phyloP scores from a whole-genome alignment of 495 filamentous ascomycete species.

The Bryoglossum gracile region DNA sequence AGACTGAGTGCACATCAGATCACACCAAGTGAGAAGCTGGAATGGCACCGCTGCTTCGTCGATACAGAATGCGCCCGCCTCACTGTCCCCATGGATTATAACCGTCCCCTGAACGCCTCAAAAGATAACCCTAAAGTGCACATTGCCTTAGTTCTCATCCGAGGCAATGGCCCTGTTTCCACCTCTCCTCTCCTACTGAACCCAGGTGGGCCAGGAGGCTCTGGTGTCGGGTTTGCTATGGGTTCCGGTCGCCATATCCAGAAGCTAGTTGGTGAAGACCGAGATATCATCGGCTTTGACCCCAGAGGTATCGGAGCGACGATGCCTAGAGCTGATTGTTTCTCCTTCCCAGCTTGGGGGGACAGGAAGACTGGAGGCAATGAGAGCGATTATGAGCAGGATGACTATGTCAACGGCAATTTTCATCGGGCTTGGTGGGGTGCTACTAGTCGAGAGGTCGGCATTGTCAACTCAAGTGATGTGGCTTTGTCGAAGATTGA shows the following conservation, averaged over 20 bases:
- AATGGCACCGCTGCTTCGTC: constrained; percentile 26
- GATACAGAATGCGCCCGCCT: constrained; percentile 36
- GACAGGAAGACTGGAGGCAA: background rate
- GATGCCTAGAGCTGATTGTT: constrained; percentile 42
- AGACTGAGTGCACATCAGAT: too few relatives aligned
- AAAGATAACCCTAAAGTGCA: constrained; percentile 29
- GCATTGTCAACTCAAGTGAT: constrained; percentile 32
- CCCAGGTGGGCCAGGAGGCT: constrained; percentile 39
- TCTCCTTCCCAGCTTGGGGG: constrained; percentile 25
- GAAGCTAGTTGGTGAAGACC: constrained; percentile 27
- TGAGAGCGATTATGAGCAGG: constrained; percentile 8
- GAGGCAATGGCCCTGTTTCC: constrained; percentile 22
- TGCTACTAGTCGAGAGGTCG: constrained; percentile 15
- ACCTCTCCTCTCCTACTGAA: constrained; percentile 34
- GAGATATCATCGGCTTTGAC: constrained; percentile 46
- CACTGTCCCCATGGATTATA: constrained; percentile 39
- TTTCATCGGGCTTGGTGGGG: constrained; percentile 15
- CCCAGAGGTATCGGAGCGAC: constrained; percentile 48
- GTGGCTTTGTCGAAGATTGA: constrained; percentile 28
- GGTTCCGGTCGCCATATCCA: constrained; percentile 26
- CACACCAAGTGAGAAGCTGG: constrained; percentile 34
- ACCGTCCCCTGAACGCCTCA: constrained; percentile 31
- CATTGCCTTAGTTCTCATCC: constrained; percentile 14
- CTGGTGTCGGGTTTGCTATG: constrained; percentile 27
- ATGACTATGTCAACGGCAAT: constrained; percentile 16